Evolutionary conservation across 257 asterid species (phyloP).

Genomic region (Datura wrightii): DNA sequence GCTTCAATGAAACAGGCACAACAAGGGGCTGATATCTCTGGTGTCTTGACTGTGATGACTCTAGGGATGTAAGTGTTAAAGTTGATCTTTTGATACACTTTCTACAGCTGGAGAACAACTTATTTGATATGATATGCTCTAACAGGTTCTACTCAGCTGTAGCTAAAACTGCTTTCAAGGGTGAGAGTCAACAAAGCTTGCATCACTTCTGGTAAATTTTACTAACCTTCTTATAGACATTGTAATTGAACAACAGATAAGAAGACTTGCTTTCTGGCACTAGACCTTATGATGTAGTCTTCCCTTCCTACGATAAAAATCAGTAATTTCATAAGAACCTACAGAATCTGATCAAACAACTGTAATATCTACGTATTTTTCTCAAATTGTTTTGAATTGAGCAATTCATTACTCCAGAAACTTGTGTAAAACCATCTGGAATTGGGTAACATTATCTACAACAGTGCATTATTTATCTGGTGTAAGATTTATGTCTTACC

Average conservation of each 20-base stretch:
- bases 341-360: background rate
- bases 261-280: background rate
- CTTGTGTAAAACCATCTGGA: background rate
- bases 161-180: constrained; percentile 96
- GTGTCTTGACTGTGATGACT: constrained; percentile 96
- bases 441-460: background rate
- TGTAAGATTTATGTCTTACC: background rate
- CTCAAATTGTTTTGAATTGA: constrained; percentile 23
- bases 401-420: background rate
- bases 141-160: constrained; percentile 92
- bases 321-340: background rate
- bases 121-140: constrained; percentile 42
- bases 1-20: constrained; percentile 68
- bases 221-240: constrained; percentile 25
- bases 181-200: constrained; percentile 90
- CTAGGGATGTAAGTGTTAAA: constrained; percentile 80
- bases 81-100: constrained; percentile 34
- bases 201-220: constrained; percentile 83
- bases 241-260: background rate
- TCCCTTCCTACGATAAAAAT: background rate
- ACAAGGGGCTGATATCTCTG: constrained; percentile 76
- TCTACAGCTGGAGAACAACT: constrained; percentile 37
- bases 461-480: constrained; percentile 5
- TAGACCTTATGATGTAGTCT: background rate
- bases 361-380: background rate